Evolutionary conservation across 1,139 yeast genomes (phyloP).

Genomic region (Yamadazyma siamensis): DNA sequence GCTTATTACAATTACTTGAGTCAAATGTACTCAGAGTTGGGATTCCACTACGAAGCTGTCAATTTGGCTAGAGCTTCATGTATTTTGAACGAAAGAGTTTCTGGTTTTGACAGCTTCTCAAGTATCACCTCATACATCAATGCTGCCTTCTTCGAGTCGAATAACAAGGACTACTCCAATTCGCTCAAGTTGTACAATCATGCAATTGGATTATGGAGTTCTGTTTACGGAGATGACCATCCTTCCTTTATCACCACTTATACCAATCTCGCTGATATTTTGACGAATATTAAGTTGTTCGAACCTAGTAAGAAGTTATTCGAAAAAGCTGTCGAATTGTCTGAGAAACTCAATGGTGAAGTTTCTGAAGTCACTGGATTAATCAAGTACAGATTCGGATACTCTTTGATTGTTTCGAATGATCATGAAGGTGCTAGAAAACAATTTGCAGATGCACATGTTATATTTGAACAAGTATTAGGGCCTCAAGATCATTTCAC

Average conservation of each 20-base stretch:
- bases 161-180: conserved; percentile 55
- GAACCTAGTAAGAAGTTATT: conserved; percentile 45
- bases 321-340: conserved; percentile 43
- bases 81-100: conserved; percentile 70
- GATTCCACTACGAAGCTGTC: conserved; percentile 57
- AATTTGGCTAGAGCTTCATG: conserved; percentile 70
- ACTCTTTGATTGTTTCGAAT: conserved; percentile 51
- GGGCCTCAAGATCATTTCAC: conserved; percentile 66
- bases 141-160: conserved; percentile 69
- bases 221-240: conserved; percentile 56
- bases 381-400: conserved; percentile 64
- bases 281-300: conserved; percentile 48
- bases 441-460: conserved; percentile 50
- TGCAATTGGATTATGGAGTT: conserved; percentile 55
- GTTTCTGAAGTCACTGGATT: conserved; percentile 58
- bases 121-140: conserved; percentile 70
- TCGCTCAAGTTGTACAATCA: conserved; percentile 63
- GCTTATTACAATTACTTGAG: conserved; percentile 65
- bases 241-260: conserved; percentile 68
- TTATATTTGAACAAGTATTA: conserved; percentile 49
- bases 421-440: conserved; percentile 55
- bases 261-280: conserved; percentile 59
- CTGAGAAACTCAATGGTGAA: conserved; percentile 51
- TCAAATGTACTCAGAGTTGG: conserved; percentile 62
- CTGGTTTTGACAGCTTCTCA: conserved; percentile 79